These are phyloP conservation scores for Drechslera avenae DNA, from an alignment of 2,329 filamentous ascomycete species.

Conservation along the genomic window DNA sequence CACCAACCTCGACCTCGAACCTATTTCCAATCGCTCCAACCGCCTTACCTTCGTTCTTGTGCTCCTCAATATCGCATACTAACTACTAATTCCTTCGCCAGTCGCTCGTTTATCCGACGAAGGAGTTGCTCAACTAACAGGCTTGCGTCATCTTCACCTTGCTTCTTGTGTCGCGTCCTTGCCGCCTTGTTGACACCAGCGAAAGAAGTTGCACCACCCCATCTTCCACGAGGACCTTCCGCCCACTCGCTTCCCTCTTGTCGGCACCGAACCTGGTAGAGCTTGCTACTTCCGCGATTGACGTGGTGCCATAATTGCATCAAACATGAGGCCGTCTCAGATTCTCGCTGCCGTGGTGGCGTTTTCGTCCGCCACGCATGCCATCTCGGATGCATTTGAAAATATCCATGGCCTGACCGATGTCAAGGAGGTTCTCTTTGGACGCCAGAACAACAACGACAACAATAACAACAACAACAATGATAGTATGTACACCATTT, in stretches of 20 bases:
- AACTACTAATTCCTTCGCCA: conserved; percentile 31
- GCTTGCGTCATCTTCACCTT: conserved; percentile 18
- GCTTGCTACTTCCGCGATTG: background rate
- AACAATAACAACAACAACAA: conserved; percentile 11
- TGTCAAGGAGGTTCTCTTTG: conserved; percentile 37
- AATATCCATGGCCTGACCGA: conserved; percentile 35
- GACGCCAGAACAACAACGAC: conserved; percentile 31
- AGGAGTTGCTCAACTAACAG: conserved; percentile 17
- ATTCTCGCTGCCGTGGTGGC: conserved; percentile 46
- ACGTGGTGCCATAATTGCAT: background rate
- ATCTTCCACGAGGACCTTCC: conserved; percentile 19
- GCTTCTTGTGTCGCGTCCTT: conserved; percentile 19
- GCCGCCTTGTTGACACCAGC: conserved; percentile 35
- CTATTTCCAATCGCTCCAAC: conserved; percentile 1
- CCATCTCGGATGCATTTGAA: conserved; percentile 42
- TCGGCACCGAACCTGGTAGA: conserved; percentile 4
- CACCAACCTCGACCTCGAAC: conserved; percentile 14
- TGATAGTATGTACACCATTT: too few relatives aligned
- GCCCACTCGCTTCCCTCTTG: conserved; percentile 20
- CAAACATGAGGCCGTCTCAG: conserved; percentile 47
- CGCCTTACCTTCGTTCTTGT: conserved; percentile 13
- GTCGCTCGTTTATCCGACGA: conserved; percentile 43
- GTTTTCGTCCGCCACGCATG: conserved; percentile 44
- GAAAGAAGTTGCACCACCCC: conserved; percentile 25
- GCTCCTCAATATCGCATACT: background rate